Percentiles rank a stretch among this genome's conserved stretches.
Conservation (phyloP, 1,284 basidiomycete species). For the Ustilago nuda region DNA sequence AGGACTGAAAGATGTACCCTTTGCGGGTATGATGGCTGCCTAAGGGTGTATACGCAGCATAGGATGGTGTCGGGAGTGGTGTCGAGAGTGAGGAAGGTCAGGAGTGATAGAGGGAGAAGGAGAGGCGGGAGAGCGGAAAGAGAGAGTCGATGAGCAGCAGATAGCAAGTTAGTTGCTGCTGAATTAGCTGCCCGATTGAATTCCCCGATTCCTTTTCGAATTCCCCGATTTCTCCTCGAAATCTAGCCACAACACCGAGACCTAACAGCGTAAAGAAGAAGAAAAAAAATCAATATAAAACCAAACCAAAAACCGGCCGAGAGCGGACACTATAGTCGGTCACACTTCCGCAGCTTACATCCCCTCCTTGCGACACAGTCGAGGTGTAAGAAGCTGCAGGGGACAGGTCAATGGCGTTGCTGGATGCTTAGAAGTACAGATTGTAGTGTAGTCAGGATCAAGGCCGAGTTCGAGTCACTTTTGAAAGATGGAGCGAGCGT, state of each 20-base stretch:
- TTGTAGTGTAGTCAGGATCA: not conserved
- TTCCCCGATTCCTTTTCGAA: constrained; percentile 20
- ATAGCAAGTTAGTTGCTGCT: constrained; percentile 1
- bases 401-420: not conserved
- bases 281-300: too few relatives aligned
- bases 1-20: not conserved
- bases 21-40: constrained; percentile 8
- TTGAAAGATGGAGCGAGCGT: constrained; percentile 45
- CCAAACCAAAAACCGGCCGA: not conserved
- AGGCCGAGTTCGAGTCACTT: constrained; percentile 7
- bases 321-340: too few relatives aligned
- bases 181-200: not conserved
- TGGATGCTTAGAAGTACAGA: constrained; percentile 9
- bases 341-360: too few relatives aligned
- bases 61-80: not conserved
- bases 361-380: not conserved
- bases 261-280: not conserved
- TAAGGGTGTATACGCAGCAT: constrained; percentile 5
- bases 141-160: constrained; percentile 9
- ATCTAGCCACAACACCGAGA: not conserved
- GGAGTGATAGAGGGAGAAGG: not conserved
- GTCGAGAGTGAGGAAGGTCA: too few relatives aligned
- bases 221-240: constrained; percentile 24
- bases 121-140: constrained; percentile 13
- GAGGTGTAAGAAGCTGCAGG: too few relatives aligned